Evolutionary conservation across 345 rosid species (phyloP).

Genomic region (Citrus reticulata): DNA sequence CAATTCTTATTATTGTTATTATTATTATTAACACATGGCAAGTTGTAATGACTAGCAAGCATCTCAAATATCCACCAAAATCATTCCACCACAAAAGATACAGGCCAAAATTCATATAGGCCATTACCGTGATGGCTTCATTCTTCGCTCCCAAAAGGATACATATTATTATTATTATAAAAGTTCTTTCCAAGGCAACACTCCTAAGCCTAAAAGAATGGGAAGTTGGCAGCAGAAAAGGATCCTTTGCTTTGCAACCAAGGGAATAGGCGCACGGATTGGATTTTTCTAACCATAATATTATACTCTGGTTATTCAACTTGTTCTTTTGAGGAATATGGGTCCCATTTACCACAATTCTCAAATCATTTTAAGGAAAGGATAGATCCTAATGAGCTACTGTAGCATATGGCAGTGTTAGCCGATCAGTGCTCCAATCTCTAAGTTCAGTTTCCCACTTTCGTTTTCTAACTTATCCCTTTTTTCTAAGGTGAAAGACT

Average conservation of each 20-base stretch:
- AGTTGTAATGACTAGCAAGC: neutral
- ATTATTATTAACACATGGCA: neutral
- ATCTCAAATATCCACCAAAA: neutral
- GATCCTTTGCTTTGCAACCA: conserved; percentile 23
- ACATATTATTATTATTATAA: neutral
- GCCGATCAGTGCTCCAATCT: neutral
- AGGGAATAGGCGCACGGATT: conserved; percentile 14
- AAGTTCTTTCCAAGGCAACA: neutral
- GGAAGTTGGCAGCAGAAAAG: neutral
- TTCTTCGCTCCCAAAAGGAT: neutral
- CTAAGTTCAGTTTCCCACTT: neutral
- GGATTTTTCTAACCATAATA: neutral
- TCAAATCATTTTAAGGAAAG: neutral
- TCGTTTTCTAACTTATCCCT: neutral
- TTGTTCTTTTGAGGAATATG: conserved; percentile 2
- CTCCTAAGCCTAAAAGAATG: neutral
- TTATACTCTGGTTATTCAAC: conserved; percentile 7
- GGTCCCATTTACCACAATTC: conserved; percentile 7
- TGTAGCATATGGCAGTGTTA: neutral
- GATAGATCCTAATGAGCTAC: neutral
- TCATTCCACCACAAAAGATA: neutral
- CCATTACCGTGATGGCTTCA: neutral
- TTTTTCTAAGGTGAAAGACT: neutral
- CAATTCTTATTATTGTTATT: too few relatives aligned
- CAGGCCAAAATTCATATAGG: neutral